Evolutionary conservation across 73 alveolate species (phyloP), one percentile per base, ranked within the genome.

Genomic region (Stentor roeselii): DNA sequence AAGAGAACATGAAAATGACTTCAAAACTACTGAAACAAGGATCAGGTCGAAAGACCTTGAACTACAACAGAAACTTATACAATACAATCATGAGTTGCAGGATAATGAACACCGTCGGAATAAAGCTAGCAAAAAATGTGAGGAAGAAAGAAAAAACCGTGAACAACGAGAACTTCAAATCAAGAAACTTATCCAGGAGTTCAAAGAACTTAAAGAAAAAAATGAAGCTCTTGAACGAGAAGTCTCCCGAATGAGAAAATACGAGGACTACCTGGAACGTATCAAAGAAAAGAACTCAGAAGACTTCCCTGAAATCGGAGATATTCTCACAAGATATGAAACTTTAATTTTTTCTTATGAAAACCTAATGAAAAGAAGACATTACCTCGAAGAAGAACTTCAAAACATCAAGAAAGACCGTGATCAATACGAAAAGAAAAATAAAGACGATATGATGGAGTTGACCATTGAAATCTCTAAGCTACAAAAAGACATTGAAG

Each of bases 61-160:
- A 31, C 82, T 94, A 15, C 87, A 94, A 60, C 91, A 92, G 59
- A 77, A 83, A 34, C 91, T 94, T 84, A 94, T 94, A 75, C 85
- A 93, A 59, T 94, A 90, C 87, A 87, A 94, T 84, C 90, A 88
- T 60, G 92, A 90, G 88, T 67, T 94, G 74, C 88, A 94, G 50
- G 98, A 94, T 41, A 94, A 94, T 75, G 97, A 94, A 82, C 83
- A 89, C 59, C 92, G 92, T 37, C 90, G 91, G 88, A 90, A 82
- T 35, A 93, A 92, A 78, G 97, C 97, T 32, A 93, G 86, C 58
- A 83, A 91, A 15, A 90, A 93, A 78, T 50, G 82, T 60, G 87
- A 82, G 36, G 91, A 92, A n/a, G 98, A 93, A 60, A 83, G 74
- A 36, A 86, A 58, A 37, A 60, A 59, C 59, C 76, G 82, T 61